Evolutionary conservation across 371 early-diverging fungal species (phyloP).

Genomic region (Mucor racemosus): DNA sequence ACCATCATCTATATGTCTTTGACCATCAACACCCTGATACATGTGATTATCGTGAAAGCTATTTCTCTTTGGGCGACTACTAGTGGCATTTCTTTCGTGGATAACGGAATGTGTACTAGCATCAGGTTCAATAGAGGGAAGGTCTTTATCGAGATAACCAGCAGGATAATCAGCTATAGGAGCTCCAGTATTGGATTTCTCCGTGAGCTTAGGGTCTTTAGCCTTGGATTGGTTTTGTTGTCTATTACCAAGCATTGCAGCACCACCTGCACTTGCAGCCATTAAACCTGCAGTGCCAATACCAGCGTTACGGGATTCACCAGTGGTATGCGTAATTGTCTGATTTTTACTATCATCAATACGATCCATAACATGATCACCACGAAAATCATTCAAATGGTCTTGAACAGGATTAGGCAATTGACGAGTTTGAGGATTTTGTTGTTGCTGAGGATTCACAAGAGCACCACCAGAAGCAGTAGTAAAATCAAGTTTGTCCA

Average conservation of each 20-base stretch:
- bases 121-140: neutral
- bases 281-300: neutral
- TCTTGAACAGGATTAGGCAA: neutral
- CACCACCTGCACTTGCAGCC: neutral
- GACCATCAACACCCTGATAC: neutral
- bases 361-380: neutral
- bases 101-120: neutral
- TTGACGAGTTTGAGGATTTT: neutral
- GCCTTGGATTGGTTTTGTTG: neutral
- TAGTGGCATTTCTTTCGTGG: neutral
- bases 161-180: neutral
- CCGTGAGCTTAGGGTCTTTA: neutral
- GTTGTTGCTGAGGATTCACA: neutral
- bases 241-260: neutral
- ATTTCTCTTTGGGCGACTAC: neutral
- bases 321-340: neutral
- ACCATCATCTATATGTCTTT: neutral
- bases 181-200: neutral
- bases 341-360: neutral
- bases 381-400: neutral
- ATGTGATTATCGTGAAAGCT: neutral
- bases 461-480: slow-evolving; percentile 1
- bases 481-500: neutral
- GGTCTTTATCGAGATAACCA: neutral
- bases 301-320: neutral